Percentiles rank a stretch among this genome's conserved stretches.
These are phyloP conservation scores for Oryza punctata DNA, from an alignment of 176 grass and related monocot genomes.

Conservation along the genomic window DNA sequence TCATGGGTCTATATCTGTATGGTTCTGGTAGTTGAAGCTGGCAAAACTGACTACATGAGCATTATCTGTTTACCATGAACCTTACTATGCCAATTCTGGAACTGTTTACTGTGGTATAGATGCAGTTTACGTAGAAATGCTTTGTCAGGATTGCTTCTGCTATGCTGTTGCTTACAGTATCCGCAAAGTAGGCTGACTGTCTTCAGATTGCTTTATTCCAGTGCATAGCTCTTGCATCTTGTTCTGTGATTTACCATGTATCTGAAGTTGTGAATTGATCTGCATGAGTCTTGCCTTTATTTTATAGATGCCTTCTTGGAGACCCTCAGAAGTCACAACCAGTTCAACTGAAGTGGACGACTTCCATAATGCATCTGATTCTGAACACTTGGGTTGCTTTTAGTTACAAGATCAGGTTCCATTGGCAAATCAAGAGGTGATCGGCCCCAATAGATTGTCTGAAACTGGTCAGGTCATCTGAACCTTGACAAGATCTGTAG, in stretches of 20 bases:
- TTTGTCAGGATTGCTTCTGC: background rate
- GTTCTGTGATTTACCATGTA: background rate
- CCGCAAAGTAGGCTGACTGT: background rate
- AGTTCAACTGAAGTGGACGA: background rate
- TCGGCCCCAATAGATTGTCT: background rate
- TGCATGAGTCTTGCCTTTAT: background rate
- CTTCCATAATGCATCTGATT: slow-evolving; percentile 10
- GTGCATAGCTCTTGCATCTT: background rate
- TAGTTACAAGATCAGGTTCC: background rate
- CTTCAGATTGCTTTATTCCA: background rate
- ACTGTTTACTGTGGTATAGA: background rate
- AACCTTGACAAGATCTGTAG: background rate
- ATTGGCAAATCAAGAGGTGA: background rate
- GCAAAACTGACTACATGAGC: background rate
- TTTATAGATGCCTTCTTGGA: background rate
- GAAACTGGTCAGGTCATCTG: background rate
- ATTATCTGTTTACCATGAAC: background rate
- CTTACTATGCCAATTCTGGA: background rate
- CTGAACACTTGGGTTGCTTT: background rate
- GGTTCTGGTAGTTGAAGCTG: background rate
- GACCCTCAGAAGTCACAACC: background rate
- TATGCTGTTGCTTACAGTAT: slow-evolving; percentile 8
- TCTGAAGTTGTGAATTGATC: background rate
- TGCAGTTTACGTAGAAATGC: background rate
- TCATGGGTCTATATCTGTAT: background rate